Percentiles rank a stretch among this genome's conserved stretches.
phyloP scores from a whole-genome alignment of 805 yeast genomes.

The Wilhelminamyces savonicus region DNA sequence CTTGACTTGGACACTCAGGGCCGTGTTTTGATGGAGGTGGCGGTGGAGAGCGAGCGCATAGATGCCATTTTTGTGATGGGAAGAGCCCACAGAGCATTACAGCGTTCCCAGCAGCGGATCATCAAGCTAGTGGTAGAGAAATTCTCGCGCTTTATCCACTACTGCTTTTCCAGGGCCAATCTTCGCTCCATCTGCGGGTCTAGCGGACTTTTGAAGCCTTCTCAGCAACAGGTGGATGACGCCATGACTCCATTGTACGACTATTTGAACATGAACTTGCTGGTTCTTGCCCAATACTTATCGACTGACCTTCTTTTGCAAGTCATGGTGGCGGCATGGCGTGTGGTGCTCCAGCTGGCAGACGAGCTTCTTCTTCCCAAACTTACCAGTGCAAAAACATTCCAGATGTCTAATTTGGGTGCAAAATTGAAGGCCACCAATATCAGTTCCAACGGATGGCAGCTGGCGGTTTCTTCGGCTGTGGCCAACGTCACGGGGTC shows the following conservation, averaged over 20 bases:
- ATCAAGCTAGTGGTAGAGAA: slow-evolving; percentile 67
- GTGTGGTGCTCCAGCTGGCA: slow-evolving; percentile 58
- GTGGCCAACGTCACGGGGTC: slow-evolving; percentile 44
- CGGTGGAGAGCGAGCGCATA: slow-evolving; percentile 71
- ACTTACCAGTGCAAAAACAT: slow-evolving; percentile 39
- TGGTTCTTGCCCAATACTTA: slow-evolving; percentile 53
- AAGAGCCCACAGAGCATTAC: slow-evolving; percentile 59
- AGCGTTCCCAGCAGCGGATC: slow-evolving; percentile 60
- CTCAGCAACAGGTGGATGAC: slow-evolving; percentile 47
- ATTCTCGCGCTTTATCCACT: slow-evolving; percentile 58
- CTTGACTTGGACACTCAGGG: slow-evolving; percentile 68
- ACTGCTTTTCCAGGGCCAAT: slow-evolving; percentile 51
- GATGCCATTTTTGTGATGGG: slow-evolving; percentile 83
- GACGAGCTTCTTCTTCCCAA: slow-evolving; percentile 74
- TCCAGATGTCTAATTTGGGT: slow-evolving; percentile 19
- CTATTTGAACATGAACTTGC: slow-evolving; percentile 63
- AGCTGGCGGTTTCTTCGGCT: slow-evolving; percentile 40
- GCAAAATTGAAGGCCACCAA: slow-evolving; percentile 6
- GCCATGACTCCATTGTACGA: slow-evolving; percentile 71
- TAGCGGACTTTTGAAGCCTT: slow-evolving; percentile 38
- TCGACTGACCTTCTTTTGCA: slow-evolving; percentile 49
- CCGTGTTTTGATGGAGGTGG: slow-evolving; percentile 54
- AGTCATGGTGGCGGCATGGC: slow-evolving; percentile 79
- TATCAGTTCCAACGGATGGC: slow-evolving; percentile 25
- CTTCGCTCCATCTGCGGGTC: slow-evolving; percentile 51